Evolutionary conservation across 805 yeast genomes (phyloP).

Genomic region (Tetrapisispora arboricola): DNA sequence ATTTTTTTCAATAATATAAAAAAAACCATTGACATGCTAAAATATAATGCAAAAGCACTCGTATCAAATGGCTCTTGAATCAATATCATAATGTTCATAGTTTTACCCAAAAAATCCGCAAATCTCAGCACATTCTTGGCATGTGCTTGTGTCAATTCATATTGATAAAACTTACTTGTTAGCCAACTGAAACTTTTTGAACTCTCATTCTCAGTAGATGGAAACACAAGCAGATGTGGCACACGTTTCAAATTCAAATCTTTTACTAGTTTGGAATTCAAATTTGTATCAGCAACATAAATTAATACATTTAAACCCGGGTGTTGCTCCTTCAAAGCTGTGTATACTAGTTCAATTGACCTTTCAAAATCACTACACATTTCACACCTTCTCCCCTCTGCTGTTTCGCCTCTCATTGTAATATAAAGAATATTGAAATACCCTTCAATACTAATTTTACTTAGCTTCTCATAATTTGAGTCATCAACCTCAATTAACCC

Average conservation of each 20-base stretch:
- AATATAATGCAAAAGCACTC: conserved; percentile 36
- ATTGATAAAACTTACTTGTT: conserved; percentile 29
- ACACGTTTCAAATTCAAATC: conserved; percentile 38
- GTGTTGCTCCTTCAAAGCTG: conserved; percentile 36
- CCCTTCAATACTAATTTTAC: conserved; percentile 38
- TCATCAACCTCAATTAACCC: conserved; percentile 36
- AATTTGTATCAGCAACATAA: conserved; percentile 40
- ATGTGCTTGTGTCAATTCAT: conserved; percentile 24
- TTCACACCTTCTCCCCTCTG: conserved; percentile 33
- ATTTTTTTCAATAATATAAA: conserved; percentile 43
- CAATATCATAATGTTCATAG: conserved; percentile 35
- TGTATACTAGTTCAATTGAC: conserved; percentile 33
- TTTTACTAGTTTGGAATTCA: conserved; percentile 34
- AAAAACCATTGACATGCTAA: conserved; percentile 33
- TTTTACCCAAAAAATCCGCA: conserved; percentile 43
- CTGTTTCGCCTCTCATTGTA: conserved; percentile 37
- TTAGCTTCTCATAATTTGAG: conserved; percentile 31
- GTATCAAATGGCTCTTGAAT: conserved; percentile 37
- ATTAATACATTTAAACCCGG: conserved; percentile 35
- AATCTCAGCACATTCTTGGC: conserved; percentile 35
- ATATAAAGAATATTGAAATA: conserved; percentile 43
- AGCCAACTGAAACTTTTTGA: conserved; percentile 16
- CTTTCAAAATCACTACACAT: conserved; percentile 38
- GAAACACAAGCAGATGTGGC: conserved; percentile 62
- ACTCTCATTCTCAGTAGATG: conserved; percentile 33